phyloP scores from a whole-genome alignment of 495 filamentous ascomycete species.

The Tuber microsphaerosporum region DNA sequence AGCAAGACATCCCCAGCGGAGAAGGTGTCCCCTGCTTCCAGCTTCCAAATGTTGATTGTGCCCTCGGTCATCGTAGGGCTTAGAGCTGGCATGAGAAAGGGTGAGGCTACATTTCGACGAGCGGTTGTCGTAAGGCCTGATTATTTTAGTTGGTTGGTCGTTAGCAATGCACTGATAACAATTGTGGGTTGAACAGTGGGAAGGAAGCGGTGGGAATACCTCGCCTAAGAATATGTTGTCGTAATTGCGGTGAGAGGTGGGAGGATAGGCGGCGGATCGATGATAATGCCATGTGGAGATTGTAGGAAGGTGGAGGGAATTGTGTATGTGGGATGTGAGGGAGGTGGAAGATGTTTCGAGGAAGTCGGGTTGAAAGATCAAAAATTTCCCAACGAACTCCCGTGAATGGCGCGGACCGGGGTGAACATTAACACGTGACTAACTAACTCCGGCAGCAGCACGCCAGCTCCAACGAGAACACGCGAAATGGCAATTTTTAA shows the following conservation, averaged over 20 bases:
- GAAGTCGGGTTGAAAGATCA: not conserved
- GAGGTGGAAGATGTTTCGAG: constrained; percentile 9
- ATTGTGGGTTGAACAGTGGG: not conserved
- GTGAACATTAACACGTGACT: constrained; percentile 17
- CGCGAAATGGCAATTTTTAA: not conserved
- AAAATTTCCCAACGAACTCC: not conserved
- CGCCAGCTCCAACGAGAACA: not conserved
- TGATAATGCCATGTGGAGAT: constrained; percentile 46
- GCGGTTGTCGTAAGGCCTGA: constrained; percentile 59
- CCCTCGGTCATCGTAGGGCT: constrained; percentile 84
- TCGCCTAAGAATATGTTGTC: constrained; percentile 49
- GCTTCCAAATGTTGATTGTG: constrained; percentile 67
- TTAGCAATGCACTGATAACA: not conserved
- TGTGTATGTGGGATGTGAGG: constrained; percentile 1
- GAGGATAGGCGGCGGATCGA: constrained; percentile 42
- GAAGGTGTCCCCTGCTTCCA: constrained; percentile 70
- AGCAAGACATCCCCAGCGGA: constrained; percentile 70
- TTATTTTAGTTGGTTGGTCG: not conserved
- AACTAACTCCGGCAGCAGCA: not conserved
- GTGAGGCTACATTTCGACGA: constrained; percentile 58
- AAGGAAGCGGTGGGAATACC: constrained; percentile 42
- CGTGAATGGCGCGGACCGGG: constrained; percentile 14
- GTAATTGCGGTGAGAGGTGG: constrained; percentile 47
- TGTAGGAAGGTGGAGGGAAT: not conserved
- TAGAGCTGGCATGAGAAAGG: constrained; percentile 79